phyloP scores from a whole-genome alignment of 768 basidiomycete species.

The Boletus bicolor region DNA sequence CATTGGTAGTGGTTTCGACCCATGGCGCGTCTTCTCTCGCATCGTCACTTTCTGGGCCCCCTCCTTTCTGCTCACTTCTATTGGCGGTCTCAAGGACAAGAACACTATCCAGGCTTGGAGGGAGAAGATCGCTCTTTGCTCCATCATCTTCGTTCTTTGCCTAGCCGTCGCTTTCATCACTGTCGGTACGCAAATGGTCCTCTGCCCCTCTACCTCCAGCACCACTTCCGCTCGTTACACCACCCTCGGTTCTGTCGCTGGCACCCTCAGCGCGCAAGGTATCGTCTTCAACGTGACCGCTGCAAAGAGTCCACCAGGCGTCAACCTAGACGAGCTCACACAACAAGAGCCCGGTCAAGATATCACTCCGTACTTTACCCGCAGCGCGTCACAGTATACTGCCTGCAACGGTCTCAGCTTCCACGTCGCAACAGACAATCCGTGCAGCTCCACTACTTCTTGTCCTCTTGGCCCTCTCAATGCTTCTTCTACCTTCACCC shows the following conservation, averaged over 20 bases:
- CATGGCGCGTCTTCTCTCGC: conserved; percentile 82
- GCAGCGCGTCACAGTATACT: conserved; percentile 60
- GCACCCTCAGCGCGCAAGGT: conserved; percentile 76
- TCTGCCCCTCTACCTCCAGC: conserved; percentile 67
- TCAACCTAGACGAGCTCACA: conserved; percentile 60
- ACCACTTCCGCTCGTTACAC: conserved; percentile 44
- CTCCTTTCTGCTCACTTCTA: conserved; percentile 60
- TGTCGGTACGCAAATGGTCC: conserved; percentile 87
- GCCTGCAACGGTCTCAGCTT: conserved; percentile 62
- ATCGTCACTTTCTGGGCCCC: conserved; percentile 92
- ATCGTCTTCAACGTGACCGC: conserved; percentile 68
- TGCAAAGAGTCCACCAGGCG: conserved; percentile 41
- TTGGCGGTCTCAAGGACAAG: conserved; percentile 81
- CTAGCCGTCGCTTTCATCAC: conserved; percentile 85
- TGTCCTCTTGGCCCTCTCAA: conserved; percentile 70
- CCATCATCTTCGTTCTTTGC: conserved; percentile 79
- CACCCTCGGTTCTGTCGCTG: conserved; percentile 51
- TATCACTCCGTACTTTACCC: conserved; percentile 82
- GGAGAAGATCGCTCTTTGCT: conserved; percentile 93
- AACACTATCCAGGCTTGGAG: conserved; percentile 88
- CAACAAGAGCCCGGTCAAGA: conserved; percentile 71
- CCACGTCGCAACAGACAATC: conserved; percentile 67
- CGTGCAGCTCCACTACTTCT: conserved; percentile 56
- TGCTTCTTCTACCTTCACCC: conserved; percentile 49
- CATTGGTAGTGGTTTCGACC: conserved; percentile 34